A percentile compares a stretch with the other conserved stretches of the same genome.
Evolutionary conservation across 148 eudicot species (phyloP).

Genomic region (Agrostemma githago): DNA sequence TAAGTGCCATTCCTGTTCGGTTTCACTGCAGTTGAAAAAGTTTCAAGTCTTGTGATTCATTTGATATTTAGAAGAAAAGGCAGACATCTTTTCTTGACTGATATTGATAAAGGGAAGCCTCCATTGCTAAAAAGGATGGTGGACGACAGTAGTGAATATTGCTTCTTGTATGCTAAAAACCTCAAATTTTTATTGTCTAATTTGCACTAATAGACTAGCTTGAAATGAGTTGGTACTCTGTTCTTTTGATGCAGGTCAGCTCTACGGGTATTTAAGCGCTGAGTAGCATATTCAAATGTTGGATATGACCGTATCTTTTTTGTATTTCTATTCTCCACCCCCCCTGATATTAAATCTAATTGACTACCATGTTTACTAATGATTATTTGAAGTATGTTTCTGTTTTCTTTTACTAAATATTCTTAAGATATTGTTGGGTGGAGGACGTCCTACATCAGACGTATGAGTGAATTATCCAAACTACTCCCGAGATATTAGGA

Average conservation of each 20-base stretch:
- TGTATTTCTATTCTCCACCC: background rate
- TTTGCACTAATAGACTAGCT: background rate
- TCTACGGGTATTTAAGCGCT: constrained; percentile 33
- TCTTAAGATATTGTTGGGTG: constrained; percentile 87
- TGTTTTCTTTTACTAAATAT: constrained; percentile 36
- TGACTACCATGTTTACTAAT: background rate
- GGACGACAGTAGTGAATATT: constrained; percentile 59
- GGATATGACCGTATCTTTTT: constrained; percentile 4
- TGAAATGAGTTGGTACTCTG: constrained; percentile 15
- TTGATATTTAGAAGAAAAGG: constrained; percentile 94
- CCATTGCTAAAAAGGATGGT: constrained; percentile 88
- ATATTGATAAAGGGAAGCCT: constrained; percentile 75
- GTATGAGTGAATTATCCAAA: constrained; percentile 76
- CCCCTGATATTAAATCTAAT: background rate
- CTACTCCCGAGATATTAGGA: constrained; percentile 27
- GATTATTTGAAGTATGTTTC: background rate
- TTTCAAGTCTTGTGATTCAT: constrained; percentile 64
- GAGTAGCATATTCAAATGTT: no score
- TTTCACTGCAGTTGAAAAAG: constrained; percentile 63
- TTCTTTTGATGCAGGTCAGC: constrained; percentile 61
- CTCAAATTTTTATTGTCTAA: background rate
- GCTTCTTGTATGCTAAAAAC: constrained; percentile 57
- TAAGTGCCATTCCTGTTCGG: constrained; percentile 98
- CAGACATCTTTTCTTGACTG: constrained; percentile 80
- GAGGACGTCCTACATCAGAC: constrained; percentile 93